Conservation (phyloP, 495 filamentous ascomycete species). For the Friedmanniomyces endolithicus region DNA sequence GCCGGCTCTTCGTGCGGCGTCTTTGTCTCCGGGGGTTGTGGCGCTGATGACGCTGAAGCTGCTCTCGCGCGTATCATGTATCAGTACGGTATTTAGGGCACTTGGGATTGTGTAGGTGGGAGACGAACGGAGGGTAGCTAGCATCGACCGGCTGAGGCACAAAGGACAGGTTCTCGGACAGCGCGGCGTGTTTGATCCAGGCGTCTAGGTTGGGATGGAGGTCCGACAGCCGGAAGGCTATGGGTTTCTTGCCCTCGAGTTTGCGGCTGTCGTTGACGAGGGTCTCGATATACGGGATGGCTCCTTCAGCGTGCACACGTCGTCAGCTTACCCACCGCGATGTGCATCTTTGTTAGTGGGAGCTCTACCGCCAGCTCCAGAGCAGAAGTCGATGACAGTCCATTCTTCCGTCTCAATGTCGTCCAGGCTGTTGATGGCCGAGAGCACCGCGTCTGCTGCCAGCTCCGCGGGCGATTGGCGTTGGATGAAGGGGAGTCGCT, state of each 20-base stretch:
- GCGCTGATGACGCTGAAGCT: conserved; percentile 32
- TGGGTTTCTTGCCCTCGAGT: conserved; percentile 20
- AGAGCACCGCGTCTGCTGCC: conserved; percentile 16
- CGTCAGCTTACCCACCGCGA: background rate
- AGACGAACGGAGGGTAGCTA: conserved; percentile 33
- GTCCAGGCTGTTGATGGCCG: conserved; percentile 13
- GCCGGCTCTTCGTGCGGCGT: background rate
- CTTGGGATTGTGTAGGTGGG: background rate
- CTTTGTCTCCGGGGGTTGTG: conserved; percentile 5
- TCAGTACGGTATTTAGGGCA: too few species aligned
- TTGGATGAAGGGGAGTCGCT: conserved; percentile 24
- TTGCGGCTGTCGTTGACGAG: conserved; percentile 22
- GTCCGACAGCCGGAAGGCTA: conserved; percentile 58
- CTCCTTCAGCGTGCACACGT: background rate
- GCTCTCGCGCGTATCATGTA: background rate
- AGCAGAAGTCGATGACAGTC: conserved; percentile 56
- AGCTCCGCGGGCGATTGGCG: conserved; percentile 20
- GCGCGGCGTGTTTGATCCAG: conserved; percentile 43
- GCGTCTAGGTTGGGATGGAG: conserved; percentile 51
- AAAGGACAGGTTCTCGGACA: conserved; percentile 43
- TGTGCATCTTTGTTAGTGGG: conserved; percentile 17
- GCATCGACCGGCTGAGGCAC: conserved; percentile 51
- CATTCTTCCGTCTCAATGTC: conserved; percentile 6
- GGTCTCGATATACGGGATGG: conserved; percentile 23
- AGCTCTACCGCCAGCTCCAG: conserved; percentile 51